Evolutionary conservation across 1,284 basidiomycete species (phyloP).

Genomic region (Cryptococcus sp.): DNA sequence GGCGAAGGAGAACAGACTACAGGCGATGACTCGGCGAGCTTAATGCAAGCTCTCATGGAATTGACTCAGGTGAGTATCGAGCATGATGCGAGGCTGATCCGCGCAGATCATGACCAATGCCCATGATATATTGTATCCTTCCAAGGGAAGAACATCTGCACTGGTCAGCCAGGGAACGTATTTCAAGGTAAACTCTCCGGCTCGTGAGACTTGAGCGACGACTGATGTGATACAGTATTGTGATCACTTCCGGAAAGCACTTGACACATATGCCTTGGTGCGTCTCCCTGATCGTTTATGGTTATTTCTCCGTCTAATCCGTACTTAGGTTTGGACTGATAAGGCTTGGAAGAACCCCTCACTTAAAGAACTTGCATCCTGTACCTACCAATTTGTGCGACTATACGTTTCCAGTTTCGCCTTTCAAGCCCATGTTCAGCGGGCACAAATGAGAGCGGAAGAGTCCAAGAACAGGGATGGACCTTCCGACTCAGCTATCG

Average conservation of each 20-base stretch:
- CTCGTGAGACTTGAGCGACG: slow-evolving; percentile 8
- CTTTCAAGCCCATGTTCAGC: slow-evolving; percentile 49
- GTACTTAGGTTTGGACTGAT: slow-evolving; percentile 16
- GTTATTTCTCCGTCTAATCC: not conserved
- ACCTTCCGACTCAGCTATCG: not conserved
- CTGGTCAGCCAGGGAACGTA: slow-evolving; percentile 48
- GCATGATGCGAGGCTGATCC: not conserved
- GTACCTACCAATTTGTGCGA: slow-evolving; percentile 46
- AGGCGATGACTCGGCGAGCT: slow-evolving; percentile 29
- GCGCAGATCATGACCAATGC: slow-evolving; percentile 49
- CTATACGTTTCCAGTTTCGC: slow-evolving; percentile 49
- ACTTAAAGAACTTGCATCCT: slow-evolving; percentile 36
- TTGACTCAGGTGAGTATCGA: slow-evolving; percentile 25
- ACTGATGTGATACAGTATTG: slow-evolving; percentile 17
- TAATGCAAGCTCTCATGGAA: slow-evolving; percentile 43
- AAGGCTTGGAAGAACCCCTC: slow-evolving; percentile 23
- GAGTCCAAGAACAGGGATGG: slow-evolving; percentile 11
- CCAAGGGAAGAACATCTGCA: slow-evolving; percentile 40
- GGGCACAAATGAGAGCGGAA: slow-evolving; percentile 38
- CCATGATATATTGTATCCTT: slow-evolving; percentile 49
- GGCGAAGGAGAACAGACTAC: slow-evolving; percentile 10
- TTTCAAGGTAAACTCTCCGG: slow-evolving; percentile 24
- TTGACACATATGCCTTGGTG: slow-evolving; percentile 14
- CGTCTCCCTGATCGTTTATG: not conserved
- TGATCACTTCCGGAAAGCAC: slow-evolving; percentile 15